Base-by-base conservation (phyloP, 2,329 filamentous ascomycete genomes). In the Pseudogymnoascus sp. region DNA sequence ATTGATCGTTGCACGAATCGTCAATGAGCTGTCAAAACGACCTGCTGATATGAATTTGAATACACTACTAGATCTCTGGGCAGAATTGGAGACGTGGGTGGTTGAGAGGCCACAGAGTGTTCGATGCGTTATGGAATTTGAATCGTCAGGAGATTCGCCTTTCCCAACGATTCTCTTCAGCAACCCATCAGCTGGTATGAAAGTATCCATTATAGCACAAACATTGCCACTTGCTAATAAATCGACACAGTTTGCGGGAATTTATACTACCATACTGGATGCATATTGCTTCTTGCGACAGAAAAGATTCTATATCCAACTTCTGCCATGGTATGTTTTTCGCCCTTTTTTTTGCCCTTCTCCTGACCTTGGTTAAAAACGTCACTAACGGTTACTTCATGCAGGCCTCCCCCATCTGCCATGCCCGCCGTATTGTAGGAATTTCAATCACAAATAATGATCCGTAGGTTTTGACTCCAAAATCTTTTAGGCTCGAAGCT, bases 81-180 rank as follows among this genome's bases (percentile, higher is more conserved):
- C 45, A 63, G 62, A 63, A 60, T 63, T 63, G 7, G 25, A 60
- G 25, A 23, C 7, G 19, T 63, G 62, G 62, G 45, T 63, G 16
- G 39, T 63, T 39, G 62, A 63, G 57, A 60, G 62, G 16, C 62
- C 62, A 21, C 19, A 21, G 36, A 21, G 28, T 60, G 62, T 63
- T 34, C 62, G 48, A 37, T 60, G 62, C 48, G 34, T 61, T 16
- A 36, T 63, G 62, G 62, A 63, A 25, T 8, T 63, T 21, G 62
- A 63, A 41, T 51, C 48, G 10, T 60, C 31, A 23, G 48, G 62
- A 63, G 62, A 63, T 54, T 61, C 43, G 31, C 11, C 8, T n/a
- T 63, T 63, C 21, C 62, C 62, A 39, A 63, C 43, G 16, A 63
- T 63, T 25, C 61, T 62, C 28, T 62, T 62, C 25, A 48, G 61